Conservation (phyloP, 192 early-diverging fungal genomes). For the Coemansia sp. region DNA sequence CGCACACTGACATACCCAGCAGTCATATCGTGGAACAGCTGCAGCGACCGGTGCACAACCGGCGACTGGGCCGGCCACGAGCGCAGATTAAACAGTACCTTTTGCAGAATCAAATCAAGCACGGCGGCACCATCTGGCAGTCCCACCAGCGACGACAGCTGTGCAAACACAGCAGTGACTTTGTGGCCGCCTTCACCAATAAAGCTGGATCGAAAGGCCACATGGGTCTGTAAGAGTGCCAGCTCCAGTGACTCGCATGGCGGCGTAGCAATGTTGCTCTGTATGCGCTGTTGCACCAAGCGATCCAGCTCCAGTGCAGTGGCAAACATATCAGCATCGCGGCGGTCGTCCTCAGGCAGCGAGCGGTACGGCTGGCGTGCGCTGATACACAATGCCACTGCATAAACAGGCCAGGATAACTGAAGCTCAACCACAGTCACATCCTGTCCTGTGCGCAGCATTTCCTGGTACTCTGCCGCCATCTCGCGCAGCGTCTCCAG, state of each 20-base stretch:
- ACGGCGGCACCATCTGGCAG: slow-evolving; percentile 59
- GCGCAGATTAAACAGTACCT: slow-evolving; percentile 63
- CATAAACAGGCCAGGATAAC: slow-evolving; percentile 80
- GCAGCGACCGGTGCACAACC: slow-evolving; percentile 65
- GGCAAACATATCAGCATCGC: slow-evolving; percentile 74
- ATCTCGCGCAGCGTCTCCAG: slow-evolving; percentile 59
- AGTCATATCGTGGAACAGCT: slow-evolving; percentile 75
- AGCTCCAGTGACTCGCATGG: slow-evolving; percentile 69
- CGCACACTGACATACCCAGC: slow-evolving; percentile 75
- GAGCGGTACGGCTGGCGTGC: slow-evolving; percentile 73
- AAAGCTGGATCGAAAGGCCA: slow-evolving; percentile 75
- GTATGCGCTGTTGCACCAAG: slow-evolving; percentile 61
- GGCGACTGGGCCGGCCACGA: slow-evolving; percentile 58
- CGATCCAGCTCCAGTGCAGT: slow-evolving; percentile 71
- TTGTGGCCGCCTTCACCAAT: slow-evolving; percentile 69
- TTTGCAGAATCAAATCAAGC: slow-evolving; percentile 37
- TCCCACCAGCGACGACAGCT: slow-evolving; percentile 66
- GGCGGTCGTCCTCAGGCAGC: slow-evolving; percentile 74
- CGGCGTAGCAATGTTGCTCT: slow-evolving; percentile 50
- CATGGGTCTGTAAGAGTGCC: slow-evolving; percentile 79
- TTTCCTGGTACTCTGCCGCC: slow-evolving; percentile 61
- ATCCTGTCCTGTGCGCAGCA: slow-evolving; percentile 40
- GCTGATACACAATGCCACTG: slow-evolving; percentile 66
- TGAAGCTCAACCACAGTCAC: slow-evolving; percentile 60
- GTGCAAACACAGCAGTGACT: slow-evolving; percentile 64